Evolutionary conservation across 73 alveolate genomes (phyloP), one percentile per base, ranked within the genome.

Genomic region (Symbiodinium pilosum): DNA sequence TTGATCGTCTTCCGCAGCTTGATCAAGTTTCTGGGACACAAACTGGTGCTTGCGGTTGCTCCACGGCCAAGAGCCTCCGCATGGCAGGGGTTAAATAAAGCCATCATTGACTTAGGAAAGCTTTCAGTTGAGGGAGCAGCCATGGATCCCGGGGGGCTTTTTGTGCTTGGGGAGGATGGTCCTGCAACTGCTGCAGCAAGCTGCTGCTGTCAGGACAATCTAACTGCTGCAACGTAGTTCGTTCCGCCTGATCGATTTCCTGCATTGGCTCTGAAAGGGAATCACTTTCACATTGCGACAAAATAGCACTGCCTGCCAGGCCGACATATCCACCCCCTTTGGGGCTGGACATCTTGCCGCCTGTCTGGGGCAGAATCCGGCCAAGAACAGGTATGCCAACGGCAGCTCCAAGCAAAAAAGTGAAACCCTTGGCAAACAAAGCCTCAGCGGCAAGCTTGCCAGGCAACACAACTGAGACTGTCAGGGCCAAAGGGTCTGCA

Each of bases 301-400:
- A 54, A 3, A 30, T 21, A 54, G 71, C 71, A 54, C 0, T 30
- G 71, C 71, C 71, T 54, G 77, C 77, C 40, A 64, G 77, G 77
- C 77, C 77, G 36, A 64, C 77, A 64, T 64, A 64, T 32, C 77
- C n/a, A n/a, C n/a, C 77, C 77, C 77, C 77, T 26, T 64, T 64
- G 77, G 77, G 77, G 28, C 77, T 26, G 32, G 32, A 18, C 77
- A 64, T 64, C 77, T 47, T 47, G 59, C 59, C 14, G 59, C 59
- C 59, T 47, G 21, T 47, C 59, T n/a, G n/a, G n/a, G n/a, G n/a
- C n/a, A n/a, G n/a, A n/a, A n/a, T n/a, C n/a, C n/a, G n/a, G n/a
- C n/a, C n/a, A n/a, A 47, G 59, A 6, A 47, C 59, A 47, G 59
- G 6, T 47, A 47, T 6, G 59, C n/a, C n/a, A n/a, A n/a, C n/a